Conservation (phyloP, 2,329 filamentous ascomycete genomes). For the Nemania sp. region DNA sequence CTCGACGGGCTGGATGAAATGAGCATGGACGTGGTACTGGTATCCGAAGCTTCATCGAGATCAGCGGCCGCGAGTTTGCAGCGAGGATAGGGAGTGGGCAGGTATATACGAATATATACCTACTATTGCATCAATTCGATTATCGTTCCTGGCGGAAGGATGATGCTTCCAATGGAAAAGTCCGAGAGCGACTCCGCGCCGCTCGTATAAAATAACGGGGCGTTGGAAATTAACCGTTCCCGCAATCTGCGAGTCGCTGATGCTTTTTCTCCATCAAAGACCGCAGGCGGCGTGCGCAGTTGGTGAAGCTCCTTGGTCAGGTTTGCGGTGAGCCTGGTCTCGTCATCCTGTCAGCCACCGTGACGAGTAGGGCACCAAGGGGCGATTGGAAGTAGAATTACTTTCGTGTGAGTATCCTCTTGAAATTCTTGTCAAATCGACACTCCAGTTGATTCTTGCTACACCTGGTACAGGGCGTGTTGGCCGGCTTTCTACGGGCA, state of each 20-base stretch:
- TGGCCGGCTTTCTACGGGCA: slow-evolving; percentile 19
- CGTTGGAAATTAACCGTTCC: background rate
- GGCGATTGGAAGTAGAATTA: slow-evolving; percentile 5
- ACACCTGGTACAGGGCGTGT: slow-evolving; percentile 19
- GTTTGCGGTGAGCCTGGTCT: slow-evolving; percentile 17
- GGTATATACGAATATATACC: background rate
- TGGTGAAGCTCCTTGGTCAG: slow-evolving; percentile 25
- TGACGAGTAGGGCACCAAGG: background rate
- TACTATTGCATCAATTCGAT: slow-evolving; percentile 25
- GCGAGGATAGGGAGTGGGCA: background rate
- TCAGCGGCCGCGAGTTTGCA: slow-evolving; percentile 8
- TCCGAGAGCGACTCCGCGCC: slow-evolving; percentile 7
- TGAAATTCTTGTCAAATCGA: slow-evolving; percentile 27
- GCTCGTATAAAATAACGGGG: slow-evolving; percentile 15
- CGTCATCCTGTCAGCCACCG: background rate
- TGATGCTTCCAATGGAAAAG: slow-evolving; percentile 11
- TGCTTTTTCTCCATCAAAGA: background rate
- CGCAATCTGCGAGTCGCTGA: background rate
- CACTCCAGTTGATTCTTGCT: slow-evolving; percentile 16
- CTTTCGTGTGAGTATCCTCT: slow-evolving; percentile 24
- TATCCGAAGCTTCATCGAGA: slow-evolving; percentile 19
- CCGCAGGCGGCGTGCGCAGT: slow-evolving; percentile 14
- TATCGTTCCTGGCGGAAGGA: slow-evolving; percentile 6
- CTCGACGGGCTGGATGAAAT: slow-evolving; percentile 17
- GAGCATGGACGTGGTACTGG: slow-evolving; percentile 14